Evolutionary conservation across 2,329 filamentous ascomycete species (phyloP).

Genomic region (Microdochium bolleyi): DNA sequence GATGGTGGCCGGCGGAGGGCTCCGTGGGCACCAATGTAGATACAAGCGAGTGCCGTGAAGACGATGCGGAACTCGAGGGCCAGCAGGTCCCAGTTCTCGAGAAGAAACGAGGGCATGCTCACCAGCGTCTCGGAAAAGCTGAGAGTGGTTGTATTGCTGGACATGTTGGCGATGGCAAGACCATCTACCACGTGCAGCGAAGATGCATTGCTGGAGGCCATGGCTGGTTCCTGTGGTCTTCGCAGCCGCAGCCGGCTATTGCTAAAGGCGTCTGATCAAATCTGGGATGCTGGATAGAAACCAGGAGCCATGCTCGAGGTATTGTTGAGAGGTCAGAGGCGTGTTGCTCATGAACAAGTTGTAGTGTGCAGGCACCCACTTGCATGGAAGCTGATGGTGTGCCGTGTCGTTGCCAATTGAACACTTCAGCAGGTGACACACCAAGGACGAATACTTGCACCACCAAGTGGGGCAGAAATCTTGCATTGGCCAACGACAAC

Average conservation of each 20-base stretch:
- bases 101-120: slow-evolving; percentile 17
- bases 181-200: not conserved
- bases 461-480: not conserved
- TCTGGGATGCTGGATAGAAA: too few species aligned
- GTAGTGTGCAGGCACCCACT: not conserved
- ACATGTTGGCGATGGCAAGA: slow-evolving; percentile 3
- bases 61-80: slow-evolving; percentile 39
- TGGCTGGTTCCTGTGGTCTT: not conserved
- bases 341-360: not conserved
- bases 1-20: slow-evolving; percentile 77
- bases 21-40: slow-evolving; percentile 79
- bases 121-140: slow-evolving; percentile 19
- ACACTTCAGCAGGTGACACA: too few species aligned
- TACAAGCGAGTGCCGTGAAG: slow-evolving; percentile 68
- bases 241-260: not conserved
- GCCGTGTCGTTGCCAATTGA: too few species aligned
- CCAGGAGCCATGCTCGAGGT: too few species aligned
- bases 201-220: not conserved
- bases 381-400: not conserved
- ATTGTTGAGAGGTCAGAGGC: too few species aligned
- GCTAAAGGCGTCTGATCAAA: not conserved
- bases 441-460: not conserved
- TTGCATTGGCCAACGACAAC: too few species aligned
- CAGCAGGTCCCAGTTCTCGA: slow-evolving; percentile 29
- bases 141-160: slow-evolving; percentile 13